phyloP scores from a whole-genome alignment of 495 filamentous ascomycete species.

The Aspergillus nanangensis region DNA sequence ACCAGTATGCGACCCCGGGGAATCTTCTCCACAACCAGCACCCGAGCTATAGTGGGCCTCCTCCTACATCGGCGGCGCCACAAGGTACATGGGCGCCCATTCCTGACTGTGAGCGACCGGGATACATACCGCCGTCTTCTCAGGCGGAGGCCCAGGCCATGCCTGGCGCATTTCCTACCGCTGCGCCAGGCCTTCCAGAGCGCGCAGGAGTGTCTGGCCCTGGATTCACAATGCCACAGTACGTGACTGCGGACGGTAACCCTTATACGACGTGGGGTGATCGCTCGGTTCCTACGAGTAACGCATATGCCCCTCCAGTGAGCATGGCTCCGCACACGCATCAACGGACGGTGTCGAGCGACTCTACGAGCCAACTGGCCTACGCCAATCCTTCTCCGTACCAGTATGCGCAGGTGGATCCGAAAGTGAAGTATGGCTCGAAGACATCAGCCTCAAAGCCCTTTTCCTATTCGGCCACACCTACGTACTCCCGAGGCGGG shows the following conservation, averaged over 20 bases:
- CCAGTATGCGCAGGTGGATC: conserved; percentile 42
- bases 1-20: conserved; percentile 43
- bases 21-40: conserved; percentile 23
- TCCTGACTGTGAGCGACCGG: conserved; percentile 37
- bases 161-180: conserved; percentile 37
- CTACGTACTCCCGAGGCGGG: conserved; percentile 16
- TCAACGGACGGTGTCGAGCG: conserved; percentile 25
- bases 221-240: conserved; percentile 21
- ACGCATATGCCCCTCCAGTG: conserved; percentile 8
- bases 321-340: conserved; percentile 7
- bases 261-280: conserved; percentile 22
- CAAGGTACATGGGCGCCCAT: conserved; percentile 32
- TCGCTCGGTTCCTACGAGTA: conserved; percentile 8
- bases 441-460: conserved; percentile 27
- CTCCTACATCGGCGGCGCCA: conserved; percentile 12
- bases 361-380: conserved; percentile 15
- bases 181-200: too few relatives aligned
- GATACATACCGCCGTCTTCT: conserved; percentile 36
- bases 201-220: conserved; percentile 17
- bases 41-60: conserved; percentile 9
- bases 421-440: conserved; percentile 40
- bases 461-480: conserved; percentile 18
- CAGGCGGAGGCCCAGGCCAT: conserved; percentile 25
- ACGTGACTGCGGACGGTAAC: conserved; percentile 15
- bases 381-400: conserved; percentile 33